A percentile compares a stretch with the other conserved stretches of the same genome.
Evolutionary conservation across 2,329 filamentous ascomycete genomes (phyloP).

Genomic region (Exserohilum rostratum): DNA sequence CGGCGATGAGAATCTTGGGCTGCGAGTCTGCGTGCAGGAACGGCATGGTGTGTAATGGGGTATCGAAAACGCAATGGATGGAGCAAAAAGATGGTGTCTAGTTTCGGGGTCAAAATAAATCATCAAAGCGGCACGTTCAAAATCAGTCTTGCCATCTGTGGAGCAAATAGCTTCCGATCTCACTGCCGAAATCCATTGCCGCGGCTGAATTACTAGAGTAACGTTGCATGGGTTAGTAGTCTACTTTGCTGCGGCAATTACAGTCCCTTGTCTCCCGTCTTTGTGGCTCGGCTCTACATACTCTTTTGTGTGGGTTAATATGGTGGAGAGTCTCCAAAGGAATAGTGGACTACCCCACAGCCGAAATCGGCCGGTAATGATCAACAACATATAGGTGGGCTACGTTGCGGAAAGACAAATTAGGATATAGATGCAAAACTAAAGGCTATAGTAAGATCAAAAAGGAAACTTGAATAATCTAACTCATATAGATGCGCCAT

Average conservation of each 20-base stretch:
- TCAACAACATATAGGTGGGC: neutral
- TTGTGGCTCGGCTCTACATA: neutral
- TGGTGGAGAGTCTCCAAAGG: neutral
- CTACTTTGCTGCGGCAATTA: neutral
- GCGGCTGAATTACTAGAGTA: conserved; percentile 1
- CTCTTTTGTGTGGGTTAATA: conserved; percentile 1
- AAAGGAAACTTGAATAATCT: neutral
- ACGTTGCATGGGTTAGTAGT: neutral
- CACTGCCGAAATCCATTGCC: conserved; percentile 15
- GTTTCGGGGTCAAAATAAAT: neutral
- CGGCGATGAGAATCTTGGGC: conserved; percentile 36
- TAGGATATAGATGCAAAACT: neutral
- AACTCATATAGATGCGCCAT: neutral
- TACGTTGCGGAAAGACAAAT: neutral
- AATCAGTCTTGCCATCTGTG: neutral
- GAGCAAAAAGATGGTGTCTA: neutral
- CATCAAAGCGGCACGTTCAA: neutral
- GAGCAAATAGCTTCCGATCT: neutral
- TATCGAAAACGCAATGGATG: neutral
- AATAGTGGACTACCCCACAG: neutral
- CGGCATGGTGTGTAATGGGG: neutral
- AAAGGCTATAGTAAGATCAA: too few species aligned
- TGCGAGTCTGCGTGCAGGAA: conserved; percentile 31
- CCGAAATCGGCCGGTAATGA: neutral
- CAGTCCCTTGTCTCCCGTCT: neutral